Evolutionary conservation across 768 basidiomycete species (phyloP).

Genomic region (Suillus bovinus): DNA sequence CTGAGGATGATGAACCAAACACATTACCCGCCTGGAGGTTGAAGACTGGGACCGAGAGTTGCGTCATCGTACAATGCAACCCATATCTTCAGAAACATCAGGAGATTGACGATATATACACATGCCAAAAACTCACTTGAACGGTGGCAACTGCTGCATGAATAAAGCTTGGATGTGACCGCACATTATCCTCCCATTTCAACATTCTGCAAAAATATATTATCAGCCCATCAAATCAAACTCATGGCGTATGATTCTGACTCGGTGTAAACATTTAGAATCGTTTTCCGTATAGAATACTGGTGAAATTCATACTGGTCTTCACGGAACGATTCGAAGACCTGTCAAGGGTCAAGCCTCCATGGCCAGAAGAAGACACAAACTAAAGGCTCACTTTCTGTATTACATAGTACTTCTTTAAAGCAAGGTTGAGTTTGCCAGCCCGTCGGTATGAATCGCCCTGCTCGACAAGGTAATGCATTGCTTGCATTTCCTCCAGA

Average conservation of each 20-base stretch:
- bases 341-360: conserved; percentile 38
- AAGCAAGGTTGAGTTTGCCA: conserved; percentile 71
- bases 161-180: conserved; percentile 76
- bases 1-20: conserved; percentile 4
- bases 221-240: conserved; percentile 11
- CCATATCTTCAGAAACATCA: conserved; percentile 58
- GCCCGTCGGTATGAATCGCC: conserved; percentile 67
- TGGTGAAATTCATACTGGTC: conserved; percentile 99
- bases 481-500: conserved; percentile 93
- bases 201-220: conserved; percentile 55
- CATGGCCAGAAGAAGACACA: conserved; percentile 4
- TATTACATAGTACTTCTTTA: conserved; percentile 82
- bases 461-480: conserved; percentile 83
- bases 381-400: conserved; percentile 53
- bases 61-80: conserved; percentile 72
- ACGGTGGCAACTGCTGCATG: conserved; percentile 71
- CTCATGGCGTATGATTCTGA: conserved; percentile 38
- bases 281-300: conserved; percentile 89
- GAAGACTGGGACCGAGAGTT: conserved; percentile 45
- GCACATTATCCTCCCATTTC: conserved; percentile 77
- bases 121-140: conserved; percentile 42
- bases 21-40: conserved; percentile 36
- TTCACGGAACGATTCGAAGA: conserved; percentile 87
- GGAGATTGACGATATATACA: conserved; percentile 12
- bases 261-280: conserved; percentile 83